These are phyloP conservation scores for Chaetomium strumarium DNA, from an alignment of 2,329 filamentous ascomycete species.

Conservation along the genomic window DNA sequence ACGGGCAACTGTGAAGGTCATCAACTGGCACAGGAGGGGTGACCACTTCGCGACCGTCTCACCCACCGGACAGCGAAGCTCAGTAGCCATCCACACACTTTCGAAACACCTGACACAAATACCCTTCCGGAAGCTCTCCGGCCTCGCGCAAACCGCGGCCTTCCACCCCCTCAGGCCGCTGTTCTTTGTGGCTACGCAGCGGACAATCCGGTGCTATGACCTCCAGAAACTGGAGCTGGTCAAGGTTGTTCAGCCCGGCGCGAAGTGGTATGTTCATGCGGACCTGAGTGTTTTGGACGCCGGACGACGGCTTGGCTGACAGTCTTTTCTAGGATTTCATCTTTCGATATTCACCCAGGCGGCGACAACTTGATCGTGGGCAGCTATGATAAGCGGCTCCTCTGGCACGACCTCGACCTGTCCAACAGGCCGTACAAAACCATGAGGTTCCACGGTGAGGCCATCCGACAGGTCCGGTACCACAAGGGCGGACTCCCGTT, in stretches of 20 bases:
- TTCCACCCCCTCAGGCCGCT: slow-evolving; percentile 92
- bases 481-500: slow-evolving; percentile 73
- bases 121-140: slow-evolving; percentile 75
- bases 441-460: slow-evolving; percentile 87
- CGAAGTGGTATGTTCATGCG: slow-evolving; percentile 65
- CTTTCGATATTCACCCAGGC: slow-evolving; percentile 85
- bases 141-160: slow-evolving; percentile 76
- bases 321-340: slow-evolving; percentile 65
- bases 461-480: slow-evolving; percentile 82
- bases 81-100: slow-evolving; percentile 90
- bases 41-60: slow-evolving; percentile 94
- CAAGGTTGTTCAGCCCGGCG: slow-evolving; percentile 89
- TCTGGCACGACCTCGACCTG: slow-evolving; percentile 97
- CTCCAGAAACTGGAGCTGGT: slow-evolving; percentile 84
- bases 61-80: slow-evolving; percentile 67
- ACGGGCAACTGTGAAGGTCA: slow-evolving; percentile 72
- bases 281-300: background rate
- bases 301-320: slow-evolving; percentile 5
- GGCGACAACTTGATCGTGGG: slow-evolving; percentile 93
- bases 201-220: slow-evolving; percentile 89
- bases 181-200: slow-evolving; percentile 94
- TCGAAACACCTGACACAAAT: slow-evolving; percentile 93
- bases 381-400: slow-evolving; percentile 84
- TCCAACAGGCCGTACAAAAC: slow-evolving; percentile 91
- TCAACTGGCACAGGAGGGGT: slow-evolving; percentile 89